Base-by-base conservation (phyloP, 176 grass and related monocot genomes). In the Raddia distichophylla region DNA sequence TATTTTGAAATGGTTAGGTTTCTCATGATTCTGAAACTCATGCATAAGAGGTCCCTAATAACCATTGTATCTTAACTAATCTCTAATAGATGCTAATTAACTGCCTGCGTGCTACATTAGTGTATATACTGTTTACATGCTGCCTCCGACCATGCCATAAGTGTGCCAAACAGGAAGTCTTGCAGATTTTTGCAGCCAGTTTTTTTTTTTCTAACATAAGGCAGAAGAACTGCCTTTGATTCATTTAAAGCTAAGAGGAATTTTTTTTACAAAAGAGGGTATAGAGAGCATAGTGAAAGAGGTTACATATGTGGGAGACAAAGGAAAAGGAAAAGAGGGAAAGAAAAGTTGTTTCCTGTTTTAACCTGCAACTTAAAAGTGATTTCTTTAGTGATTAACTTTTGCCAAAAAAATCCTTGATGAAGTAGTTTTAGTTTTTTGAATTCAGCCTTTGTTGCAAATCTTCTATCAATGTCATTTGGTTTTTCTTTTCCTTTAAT, bases 311-410 rank as follows among this genome's bases (percentile, higher is more conserved):
- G 37, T 2, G 37, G 2, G 37, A 2, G 37, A 40, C 3, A 5
- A 40, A 40, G 37, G 37, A 40, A 3, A 40, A 40, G 37, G 4
- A 40, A 40, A 40, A 40, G 37, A 40, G 37, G 37, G 37, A 40
- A 40, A 40, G 37, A 40, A 40, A 40, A 40, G 37, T 76, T 87
- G 35, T 83, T 94, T 74, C 76, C 77, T 59, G 78, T 89, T 80
- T 82, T 53, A n/a, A 16, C 13, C 70, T 60, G 14, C 17, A 75
- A 52, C 55, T 75, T 75, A 80, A 40, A 62, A 62, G 34, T 56
- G 55, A 84, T 80, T 42, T 80, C 19, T 80, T 6, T 80, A 68
- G 15, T 74, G 19, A 22, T 19, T 75, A 8, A 17, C 32, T 58
- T 84, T 66, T 54, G 6, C 27, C 53, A 9, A 8, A 57, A 17